Percentiles rank a stretch among this genome's conserved stretches.
phyloP scores from a whole-genome alignment of 306 rosid species.

The Malus sylvestris region DNA sequence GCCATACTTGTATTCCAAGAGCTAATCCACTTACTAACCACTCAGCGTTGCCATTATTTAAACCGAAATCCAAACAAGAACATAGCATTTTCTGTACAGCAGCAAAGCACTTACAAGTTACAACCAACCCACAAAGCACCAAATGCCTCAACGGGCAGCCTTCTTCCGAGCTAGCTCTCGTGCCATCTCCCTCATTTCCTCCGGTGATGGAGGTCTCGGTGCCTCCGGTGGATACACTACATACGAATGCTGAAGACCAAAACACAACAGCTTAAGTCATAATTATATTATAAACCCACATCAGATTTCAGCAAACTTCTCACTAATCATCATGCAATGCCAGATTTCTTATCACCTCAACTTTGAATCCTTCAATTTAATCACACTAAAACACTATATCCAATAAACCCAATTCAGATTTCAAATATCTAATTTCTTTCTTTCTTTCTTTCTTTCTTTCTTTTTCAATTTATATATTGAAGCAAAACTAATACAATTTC shows the following conservation, averaged over 20 bases:
- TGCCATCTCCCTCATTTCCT: constrained; percentile 74
- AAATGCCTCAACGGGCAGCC: constrained; percentile 38
- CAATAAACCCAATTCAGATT: neutral
- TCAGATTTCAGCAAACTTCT: neutral
- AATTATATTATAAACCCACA: neutral
- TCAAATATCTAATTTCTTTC: neutral
- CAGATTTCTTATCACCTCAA: neutral
- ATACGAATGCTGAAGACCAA: constrained; percentile 44
- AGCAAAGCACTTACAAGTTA: constrained; percentile 1
- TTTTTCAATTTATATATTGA: neutral
- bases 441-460: too few relatives aligned
- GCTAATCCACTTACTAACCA: neutral
- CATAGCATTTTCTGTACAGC: neutral
- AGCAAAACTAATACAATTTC: neutral
- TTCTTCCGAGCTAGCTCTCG: constrained; percentile 65
- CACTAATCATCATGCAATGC: neutral
- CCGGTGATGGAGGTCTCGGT: constrained; percentile 74
- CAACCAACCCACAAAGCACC: constrained; percentile 18
- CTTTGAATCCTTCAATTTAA: neutral
- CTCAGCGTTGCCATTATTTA: neutral
- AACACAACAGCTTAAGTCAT: neutral
- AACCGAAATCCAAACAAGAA: neutral
- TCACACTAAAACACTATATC: neutral
- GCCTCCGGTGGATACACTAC: constrained; percentile 67
- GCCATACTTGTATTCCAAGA: neutral